Evolutionary conservation across 2,329 filamentous ascomycete species (phyloP).

Genomic region (Clonostachys rhizophaga): DNA sequence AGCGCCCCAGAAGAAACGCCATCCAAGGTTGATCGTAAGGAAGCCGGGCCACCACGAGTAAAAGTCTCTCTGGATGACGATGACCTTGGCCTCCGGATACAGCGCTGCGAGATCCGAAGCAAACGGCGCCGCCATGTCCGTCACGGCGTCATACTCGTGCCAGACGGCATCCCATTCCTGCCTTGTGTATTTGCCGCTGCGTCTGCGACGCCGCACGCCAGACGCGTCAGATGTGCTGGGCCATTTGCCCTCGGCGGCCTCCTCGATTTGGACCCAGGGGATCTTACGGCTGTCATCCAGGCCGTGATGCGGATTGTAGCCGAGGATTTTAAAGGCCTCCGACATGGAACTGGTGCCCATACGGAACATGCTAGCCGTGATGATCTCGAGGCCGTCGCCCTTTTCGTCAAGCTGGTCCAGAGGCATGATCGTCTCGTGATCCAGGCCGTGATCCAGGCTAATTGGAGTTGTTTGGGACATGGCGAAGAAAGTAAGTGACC

Average conservation of each 20-base stretch:
- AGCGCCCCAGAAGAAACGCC: constrained; percentile 5
- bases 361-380: constrained; percentile 3
- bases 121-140: constrained; percentile 18
- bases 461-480: too few relatives aligned
- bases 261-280: constrained; percentile 12
- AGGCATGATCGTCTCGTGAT: too few relatives aligned
- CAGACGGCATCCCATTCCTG: constrained; percentile 23
- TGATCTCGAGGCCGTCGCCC: too few relatives aligned
- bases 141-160: constrained; percentile 17
- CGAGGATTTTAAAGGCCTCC: constrained; percentile 19
- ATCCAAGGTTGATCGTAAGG: constrained; percentile 6
- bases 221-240: background rate
- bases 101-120: constrained; percentile 14
- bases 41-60: constrained; percentile 21
- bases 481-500: too few relatives aligned
- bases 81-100: constrained; percentile 25
- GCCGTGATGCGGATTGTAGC: constrained; percentile 24
- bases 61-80: constrained; percentile 19
- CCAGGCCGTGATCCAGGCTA: too few relatives aligned
- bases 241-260: constrained; percentile 19
- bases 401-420: too few relatives aligned
- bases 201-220: too few relatives aligned
- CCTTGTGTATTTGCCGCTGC: too few relatives aligned
- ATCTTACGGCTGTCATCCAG: constrained; percentile 10
- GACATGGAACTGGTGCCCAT: constrained; percentile 24